These are phyloP conservation scores for Diaporthe longicolla DNA, from an alignment of 2,329 filamentous ascomycete species.

Conservation along the genomic window DNA sequence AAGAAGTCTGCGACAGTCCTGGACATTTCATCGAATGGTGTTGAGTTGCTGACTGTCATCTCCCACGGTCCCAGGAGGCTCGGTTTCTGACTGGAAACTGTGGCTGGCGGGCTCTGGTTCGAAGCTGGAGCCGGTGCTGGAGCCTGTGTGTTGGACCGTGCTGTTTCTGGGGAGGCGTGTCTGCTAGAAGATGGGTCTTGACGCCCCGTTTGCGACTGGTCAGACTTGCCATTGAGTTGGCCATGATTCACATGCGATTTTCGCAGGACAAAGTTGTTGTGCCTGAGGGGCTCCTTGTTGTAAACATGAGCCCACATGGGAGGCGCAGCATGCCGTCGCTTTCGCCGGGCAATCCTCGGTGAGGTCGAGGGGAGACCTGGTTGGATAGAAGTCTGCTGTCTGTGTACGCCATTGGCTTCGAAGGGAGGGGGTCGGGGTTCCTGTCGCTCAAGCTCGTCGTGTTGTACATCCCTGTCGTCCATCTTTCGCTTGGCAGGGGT, in stretches of 20 bases:
- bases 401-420: constrained; percentile 60
- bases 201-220: constrained; percentile 43
- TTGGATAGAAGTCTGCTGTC: constrained; percentile 41
- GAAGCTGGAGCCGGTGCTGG: constrained; percentile 44
- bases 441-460: constrained; percentile 65
- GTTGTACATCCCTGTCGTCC: constrained; percentile 62
- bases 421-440: constrained; percentile 64
- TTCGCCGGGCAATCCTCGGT: constrained; percentile 56
- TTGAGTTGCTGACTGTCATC: constrained; percentile 76
- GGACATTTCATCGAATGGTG: constrained; percentile 81
- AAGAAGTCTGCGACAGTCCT: constrained; percentile 86
- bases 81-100: constrained; percentile 43
- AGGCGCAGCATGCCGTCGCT: constrained; percentile 52
- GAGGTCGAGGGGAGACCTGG: constrained; percentile 50
- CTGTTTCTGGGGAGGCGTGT: constrained; percentile 63
- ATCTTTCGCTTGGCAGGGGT: constrained; percentile 64
- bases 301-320: constrained; percentile 66
- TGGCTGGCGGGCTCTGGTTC: constrained; percentile 44
- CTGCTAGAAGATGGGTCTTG: constrained; percentile 55
- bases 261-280: constrained; percentile 63
- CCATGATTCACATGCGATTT: constrained; percentile 49
- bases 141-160: constrained; percentile 50
- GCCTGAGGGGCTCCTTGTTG: constrained; percentile 55
- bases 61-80: constrained; percentile 71
- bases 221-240: constrained; percentile 56